Evolutionary conservation across 306 rosid genomes (phyloP).

Genomic region (Citrullus colocynthis): DNA sequence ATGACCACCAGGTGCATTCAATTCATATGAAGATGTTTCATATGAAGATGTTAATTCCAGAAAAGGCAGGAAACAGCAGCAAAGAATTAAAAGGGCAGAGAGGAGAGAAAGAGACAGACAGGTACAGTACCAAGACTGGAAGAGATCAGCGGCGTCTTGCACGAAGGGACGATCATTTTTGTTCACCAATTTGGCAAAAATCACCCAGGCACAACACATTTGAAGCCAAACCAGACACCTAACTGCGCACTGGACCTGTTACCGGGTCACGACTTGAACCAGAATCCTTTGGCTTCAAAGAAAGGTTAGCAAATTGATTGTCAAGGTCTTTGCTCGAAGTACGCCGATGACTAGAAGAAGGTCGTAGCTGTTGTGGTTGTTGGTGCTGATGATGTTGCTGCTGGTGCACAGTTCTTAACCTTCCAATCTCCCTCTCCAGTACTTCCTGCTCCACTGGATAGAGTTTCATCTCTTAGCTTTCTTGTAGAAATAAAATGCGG

Average conservation of each 20-base stretch:
- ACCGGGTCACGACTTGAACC: slow-evolving; percentile 67
- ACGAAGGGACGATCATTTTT: neutral
- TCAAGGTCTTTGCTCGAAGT: slow-evolving; percentile 84
- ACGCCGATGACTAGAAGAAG: slow-evolving; percentile 76
- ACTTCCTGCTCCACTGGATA: slow-evolving; percentile 98
- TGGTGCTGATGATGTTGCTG: slow-evolving; percentile 49
- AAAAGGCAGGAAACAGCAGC: neutral
- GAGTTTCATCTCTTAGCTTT: slow-evolving; percentile 28
- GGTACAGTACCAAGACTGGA: neutral
- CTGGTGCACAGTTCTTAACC: slow-evolving; percentile 64
- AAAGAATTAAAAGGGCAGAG: slow-evolving; percentile 3
- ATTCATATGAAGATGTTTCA: slow-evolving; percentile 5
- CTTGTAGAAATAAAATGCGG: neutral
- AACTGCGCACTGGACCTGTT: slow-evolving; percentile 64
- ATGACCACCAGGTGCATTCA: slow-evolving; percentile 16
- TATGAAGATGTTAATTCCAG: slow-evolving; percentile 5
- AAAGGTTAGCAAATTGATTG: slow-evolving; percentile 75
- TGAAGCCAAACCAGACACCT: slow-evolving; percentile 26
- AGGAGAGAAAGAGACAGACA: neutral
- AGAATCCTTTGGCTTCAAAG: slow-evolving; percentile 76
- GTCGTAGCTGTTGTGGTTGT: slow-evolving; percentile 25
- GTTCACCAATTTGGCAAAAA: slow-evolving; percentile 15
- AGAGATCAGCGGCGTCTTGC: slow-evolving; percentile 8
- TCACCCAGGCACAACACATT: slow-evolving; percentile 23
- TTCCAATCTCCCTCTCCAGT: slow-evolving; percentile 91